Conservation (phyloP, 2,329 filamentous ascomycete species). For the Nothopassalora personata region DNA sequence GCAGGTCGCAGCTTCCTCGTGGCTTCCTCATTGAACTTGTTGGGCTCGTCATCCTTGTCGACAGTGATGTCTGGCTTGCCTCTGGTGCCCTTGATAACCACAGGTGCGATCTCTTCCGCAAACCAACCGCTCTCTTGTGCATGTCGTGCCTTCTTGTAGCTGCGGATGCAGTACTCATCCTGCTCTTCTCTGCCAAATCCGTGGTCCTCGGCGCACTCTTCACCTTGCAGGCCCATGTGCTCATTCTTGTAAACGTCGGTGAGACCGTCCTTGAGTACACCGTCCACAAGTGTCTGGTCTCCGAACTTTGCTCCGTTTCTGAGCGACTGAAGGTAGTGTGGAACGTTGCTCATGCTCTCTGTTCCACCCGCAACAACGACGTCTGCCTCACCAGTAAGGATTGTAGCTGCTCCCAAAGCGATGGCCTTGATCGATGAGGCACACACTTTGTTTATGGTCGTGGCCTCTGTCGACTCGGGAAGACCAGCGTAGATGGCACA, state of each 20-base stretch:
- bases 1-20: slow-evolving; percentile 57
- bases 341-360: slow-evolving; percentile 97
- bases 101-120: slow-evolving; percentile 76
- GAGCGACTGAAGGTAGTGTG: slow-evolving; percentile 87
- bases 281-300: slow-evolving; percentile 81
- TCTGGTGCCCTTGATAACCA: slow-evolving; percentile 80
- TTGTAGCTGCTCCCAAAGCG: slow-evolving; percentile 90
- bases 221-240: slow-evolving; percentile 90
- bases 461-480: slow-evolving; percentile 70
- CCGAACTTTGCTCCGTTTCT: slow-evolving; percentile 91
- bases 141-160: slow-evolving; percentile 88
- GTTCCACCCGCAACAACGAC: slow-evolving; percentile 90
- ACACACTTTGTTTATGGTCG: slow-evolving; percentile 98
- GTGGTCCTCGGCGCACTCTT: slow-evolving; percentile 86
- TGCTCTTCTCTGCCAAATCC: slow-evolving; percentile 75
- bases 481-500: slow-evolving; percentile 87
- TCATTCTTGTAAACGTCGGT: slow-evolving; percentile 93
- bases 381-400: slow-evolving; percentile 90
- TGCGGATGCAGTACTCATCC: slow-evolving; percentile 92
- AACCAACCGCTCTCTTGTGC: slow-evolving; percentile 79
- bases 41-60: slow-evolving; percentile 87
- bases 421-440: slow-evolving; percentile 92
- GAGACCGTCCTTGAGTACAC: slow-evolving; percentile 88
- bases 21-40: slow-evolving; percentile 63
- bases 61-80: slow-evolving; percentile 81